Evolutionary conservation across 129 eudicot genomes (phyloP), one percentile per base, ranked within the genome.

Genomic region (Deinandra increscens): DNA sequence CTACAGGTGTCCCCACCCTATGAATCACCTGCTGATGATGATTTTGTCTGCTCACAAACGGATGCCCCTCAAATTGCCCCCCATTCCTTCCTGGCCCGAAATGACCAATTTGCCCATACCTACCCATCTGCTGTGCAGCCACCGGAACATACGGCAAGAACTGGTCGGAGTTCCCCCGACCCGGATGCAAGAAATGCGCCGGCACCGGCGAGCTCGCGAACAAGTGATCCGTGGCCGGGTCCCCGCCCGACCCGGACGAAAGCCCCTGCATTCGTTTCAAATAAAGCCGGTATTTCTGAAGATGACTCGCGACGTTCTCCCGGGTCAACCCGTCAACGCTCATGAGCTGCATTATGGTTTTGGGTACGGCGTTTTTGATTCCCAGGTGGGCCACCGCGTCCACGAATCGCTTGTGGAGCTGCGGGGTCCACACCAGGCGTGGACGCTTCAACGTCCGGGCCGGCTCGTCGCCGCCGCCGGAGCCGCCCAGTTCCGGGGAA

Each of bases 271-370:
- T 85, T 23, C 99, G 78, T 77, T 93, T 93, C 22, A 93, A 66
- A 60, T 93, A 93, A 62, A 93, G 90, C 9, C 99, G 62, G 58
- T 93, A 93, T 39, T 93, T 93, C 50, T 93, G 99, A 41, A 93
- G 55, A 46, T 93, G 99, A 64, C 97, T 93, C 2, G 99, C 99
- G 9, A 93, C 97, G 61, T 91, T 91, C 54, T 91, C 98, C 1
- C 96, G 76, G 9, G 98, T 91, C 67, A 91, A 81, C 10, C 98
- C 98, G 45, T 91, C 98, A 1, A 91, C 98, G 65, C 96, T 88
- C 98, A 91, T 91, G 43, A 88, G 83, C 85, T 86, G 95, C 98
- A 91, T 91, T 81, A 91, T 91, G 11, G 98, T 91, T 79, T 91
- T 91, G 13, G 98, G 98, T 19, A 91, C 96, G n/a, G 96, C 98